Percentiles rank a stretch among this genome's conserved stretches.
Conservation (phyloP, 345 rosid genomes). For the Combretum micranthum region DNA sequence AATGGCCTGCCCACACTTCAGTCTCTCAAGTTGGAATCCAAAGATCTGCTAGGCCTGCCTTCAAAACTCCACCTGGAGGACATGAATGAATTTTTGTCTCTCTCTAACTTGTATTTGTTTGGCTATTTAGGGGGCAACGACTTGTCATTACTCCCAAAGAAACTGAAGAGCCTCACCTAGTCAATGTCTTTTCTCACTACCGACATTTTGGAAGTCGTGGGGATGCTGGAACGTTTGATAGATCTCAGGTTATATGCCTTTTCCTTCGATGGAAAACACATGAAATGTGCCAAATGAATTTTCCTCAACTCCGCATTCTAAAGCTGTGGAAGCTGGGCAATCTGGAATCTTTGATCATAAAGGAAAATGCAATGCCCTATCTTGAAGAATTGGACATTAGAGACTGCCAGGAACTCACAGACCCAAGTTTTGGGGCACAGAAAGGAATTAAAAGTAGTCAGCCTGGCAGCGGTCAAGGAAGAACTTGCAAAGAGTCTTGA, state of each 20-base stretch:
- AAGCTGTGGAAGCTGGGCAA: constrained; percentile 29
- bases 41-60: constrained; percentile 17
- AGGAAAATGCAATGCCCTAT: constrained; percentile 7
- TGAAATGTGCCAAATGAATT: constrained; percentile 6
- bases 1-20: not conserved
- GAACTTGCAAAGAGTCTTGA: too few relatives aligned
- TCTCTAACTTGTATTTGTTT: constrained; percentile 24
- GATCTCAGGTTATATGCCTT: constrained; percentile 22
- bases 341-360: constrained; percentile 6
- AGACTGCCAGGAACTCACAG: too few relatives aligned
- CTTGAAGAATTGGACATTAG: too few relatives aligned
- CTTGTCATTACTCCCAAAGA: constrained; percentile 8
- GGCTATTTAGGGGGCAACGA: constrained; percentile 6
- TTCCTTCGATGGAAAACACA: constrained; percentile 12
- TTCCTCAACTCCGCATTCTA: constrained; percentile 21
- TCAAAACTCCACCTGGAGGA: constrained; percentile 8
- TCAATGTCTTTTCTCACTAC: constrained; percentile 16
- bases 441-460: too few relatives aligned
- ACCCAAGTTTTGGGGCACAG: too few relatives aligned
- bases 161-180: constrained; percentile 22
- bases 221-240: constrained; percentile 11
- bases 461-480: too few relatives aligned
- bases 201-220: constrained; percentile 20
- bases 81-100: not conserved
- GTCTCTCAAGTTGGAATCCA: constrained; percentile 22